Conservation (phyloP, 495 filamentous ascomycete species). For the Talaromyces liani region DNA sequence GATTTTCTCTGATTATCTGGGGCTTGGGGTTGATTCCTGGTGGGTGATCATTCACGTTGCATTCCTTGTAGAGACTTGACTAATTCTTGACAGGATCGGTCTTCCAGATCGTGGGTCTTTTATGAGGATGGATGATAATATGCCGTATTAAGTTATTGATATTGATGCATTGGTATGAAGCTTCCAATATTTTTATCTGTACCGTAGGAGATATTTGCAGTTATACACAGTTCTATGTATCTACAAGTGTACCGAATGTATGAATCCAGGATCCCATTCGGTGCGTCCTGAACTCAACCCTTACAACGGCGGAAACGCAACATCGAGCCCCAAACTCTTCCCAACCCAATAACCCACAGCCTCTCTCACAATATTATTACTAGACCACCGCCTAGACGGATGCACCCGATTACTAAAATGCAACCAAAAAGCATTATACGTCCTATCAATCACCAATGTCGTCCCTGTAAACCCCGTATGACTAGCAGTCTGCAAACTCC, state of each 20-base stretch:
- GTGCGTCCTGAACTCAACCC: neutral
- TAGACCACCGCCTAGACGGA: slow-evolving; percentile 19
- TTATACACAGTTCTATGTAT: neutral
- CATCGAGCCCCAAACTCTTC: slow-evolving; percentile 16
- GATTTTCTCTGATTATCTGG: slow-evolving; percentile 6
- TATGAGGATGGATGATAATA: slow-evolving; percentile 8
- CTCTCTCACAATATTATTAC: slow-evolving; percentile 20
- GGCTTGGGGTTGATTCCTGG: slow-evolving; percentile 9
- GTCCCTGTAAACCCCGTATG: slow-evolving; percentile 23
- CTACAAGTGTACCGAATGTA: neutral
- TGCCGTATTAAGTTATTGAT: slow-evolving; percentile 4
- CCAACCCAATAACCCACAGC: slow-evolving; percentile 21
- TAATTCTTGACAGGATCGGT: slow-evolving; percentile 6
- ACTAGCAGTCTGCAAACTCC: slow-evolving; percentile 16
- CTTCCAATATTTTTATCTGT: neutral
- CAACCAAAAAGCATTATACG: slow-evolving; percentile 17
- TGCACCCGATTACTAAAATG: slow-evolving; percentile 19
- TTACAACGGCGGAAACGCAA: slow-evolving; percentile 13
- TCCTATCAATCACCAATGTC: slow-evolving; percentile 16
- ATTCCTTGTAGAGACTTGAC: neutral
- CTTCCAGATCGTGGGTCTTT: slow-evolving; percentile 11
- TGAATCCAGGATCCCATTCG: neutral
- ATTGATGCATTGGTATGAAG: neutral
- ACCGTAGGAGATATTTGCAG: neutral
- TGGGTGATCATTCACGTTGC: neutral